These are phyloP conservation scores for Ganoderma multipileum DNA, from an alignment of 1,284 basidiomycete species.

Conservation along the genomic window DNA sequence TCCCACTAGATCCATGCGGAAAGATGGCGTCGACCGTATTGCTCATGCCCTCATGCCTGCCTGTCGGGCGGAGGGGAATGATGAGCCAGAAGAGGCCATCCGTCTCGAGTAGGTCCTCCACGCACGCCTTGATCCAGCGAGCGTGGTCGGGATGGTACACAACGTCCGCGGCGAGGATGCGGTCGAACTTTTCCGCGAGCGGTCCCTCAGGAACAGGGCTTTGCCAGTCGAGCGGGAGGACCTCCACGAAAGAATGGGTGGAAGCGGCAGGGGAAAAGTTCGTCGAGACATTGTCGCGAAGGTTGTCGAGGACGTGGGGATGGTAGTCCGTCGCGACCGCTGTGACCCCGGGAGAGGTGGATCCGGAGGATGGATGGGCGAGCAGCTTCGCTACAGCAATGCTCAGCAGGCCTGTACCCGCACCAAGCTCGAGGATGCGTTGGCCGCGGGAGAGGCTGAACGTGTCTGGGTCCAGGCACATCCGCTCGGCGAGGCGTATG, in stretches of 20 bases:
- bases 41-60: slow-evolving; percentile 69
- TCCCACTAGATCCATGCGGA: slow-evolving; percentile 28
- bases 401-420: slow-evolving; percentile 86
- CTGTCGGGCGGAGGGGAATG: slow-evolving; percentile 70
- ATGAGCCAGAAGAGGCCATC: slow-evolving; percentile 74
- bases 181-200: slow-evolving; percentile 46
- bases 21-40: slow-evolving; percentile 68
- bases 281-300: slow-evolving; percentile 64
- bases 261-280: slow-evolving; percentile 52
- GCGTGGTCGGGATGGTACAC: slow-evolving; percentile 76
- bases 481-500: slow-evolving; percentile 76
- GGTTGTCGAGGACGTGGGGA: slow-evolving; percentile 77
- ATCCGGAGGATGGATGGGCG: slow-evolving; percentile 18
- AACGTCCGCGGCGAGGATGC: slow-evolving; percentile 74
- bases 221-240: slow-evolving; percentile 76
- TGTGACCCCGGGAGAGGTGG: slow-evolving; percentile 7
- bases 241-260: slow-evolving; percentile 41
- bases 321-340: slow-evolving; percentile 86
- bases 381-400: slow-evolving; percentile 73
- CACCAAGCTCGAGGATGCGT: slow-evolving; percentile 84
- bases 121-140: slow-evolving; percentile 67
- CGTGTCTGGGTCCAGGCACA: slow-evolving; percentile 61
- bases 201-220: slow-evolving; percentile 30
- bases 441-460: slow-evolving; percentile 49
- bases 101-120: slow-evolving; percentile 52